Percentiles rank a stretch among this genome's conserved stretches.
Conservation (phyloP, 345 rosid species). For the Erysimum cheiranthoides region DNA sequence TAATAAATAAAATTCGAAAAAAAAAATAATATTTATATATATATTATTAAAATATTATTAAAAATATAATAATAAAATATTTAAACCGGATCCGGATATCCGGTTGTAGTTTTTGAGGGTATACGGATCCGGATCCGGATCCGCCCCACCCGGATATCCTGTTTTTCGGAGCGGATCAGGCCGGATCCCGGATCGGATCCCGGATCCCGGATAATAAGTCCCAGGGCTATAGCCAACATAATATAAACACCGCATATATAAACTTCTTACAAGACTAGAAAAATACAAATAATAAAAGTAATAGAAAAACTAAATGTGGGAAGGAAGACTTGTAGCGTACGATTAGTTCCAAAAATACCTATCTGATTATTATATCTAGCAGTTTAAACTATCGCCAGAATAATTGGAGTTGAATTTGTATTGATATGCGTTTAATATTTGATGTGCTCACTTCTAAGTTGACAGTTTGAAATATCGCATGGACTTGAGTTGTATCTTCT, state of each 20-base stretch:
- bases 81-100: too few relatives aligned
- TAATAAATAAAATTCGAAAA: too few relatives aligned
- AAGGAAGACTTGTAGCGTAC: conserved; percentile 16
- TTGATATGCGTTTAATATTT: conserved; percentile 31
- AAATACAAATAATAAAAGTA: not conserved
- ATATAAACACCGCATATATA: not conserved
- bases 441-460: conserved; percentile 34
- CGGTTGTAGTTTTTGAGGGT: too few relatives aligned
- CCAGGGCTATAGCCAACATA: conserved; percentile 2
- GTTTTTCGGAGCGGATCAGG: too few relatives aligned
- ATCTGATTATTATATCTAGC: conserved; percentile 13
- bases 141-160: too few relatives aligned
- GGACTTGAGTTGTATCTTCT: conserved; percentile 43
- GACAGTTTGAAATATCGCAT: conserved; percentile 40
- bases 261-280: not conserved
- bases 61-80: too few relatives aligned
- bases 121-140: too few relatives aligned
- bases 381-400: conserved; percentile 23
- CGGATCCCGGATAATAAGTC: too few relatives aligned
- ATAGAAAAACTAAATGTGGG: not conserved
- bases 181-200: too few relatives aligned
- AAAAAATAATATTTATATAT: too few relatives aligned
- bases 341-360: conserved; percentile 12
- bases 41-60: too few relatives aligned
- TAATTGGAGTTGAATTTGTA: conserved; percentile 38